Evolutionary conservation across 176 grass and related monocot species (phyloP).

Genomic region (Eleusine coracana): DNA sequence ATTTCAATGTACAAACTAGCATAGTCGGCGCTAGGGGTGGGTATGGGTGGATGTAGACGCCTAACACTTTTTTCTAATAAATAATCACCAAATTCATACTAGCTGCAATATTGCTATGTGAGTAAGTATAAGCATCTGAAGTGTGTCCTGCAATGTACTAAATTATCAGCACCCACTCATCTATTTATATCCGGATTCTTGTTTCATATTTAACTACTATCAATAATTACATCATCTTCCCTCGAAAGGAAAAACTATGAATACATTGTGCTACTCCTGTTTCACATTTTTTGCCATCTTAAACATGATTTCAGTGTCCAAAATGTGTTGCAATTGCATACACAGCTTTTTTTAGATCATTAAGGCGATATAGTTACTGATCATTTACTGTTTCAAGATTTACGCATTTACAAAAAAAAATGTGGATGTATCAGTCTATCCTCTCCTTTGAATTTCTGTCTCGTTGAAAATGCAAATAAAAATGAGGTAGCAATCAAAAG

Average conservation of each 20-base stretch:
- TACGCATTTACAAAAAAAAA: conserved; percentile 6
- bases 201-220: conserved; percentile 11
- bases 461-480: background rate
- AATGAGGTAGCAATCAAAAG: background rate
- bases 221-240: conserved; percentile 18
- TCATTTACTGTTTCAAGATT: background rate
- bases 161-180: background rate
- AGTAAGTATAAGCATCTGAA: conserved; percentile 7
- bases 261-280: conserved; percentile 22
- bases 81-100: background rate
- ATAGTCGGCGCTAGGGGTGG: background rate
- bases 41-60: background rate
- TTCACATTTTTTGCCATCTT: conserved; percentile 3
- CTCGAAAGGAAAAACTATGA: background rate
- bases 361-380: conserved; percentile 16
- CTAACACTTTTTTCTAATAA: background rate
- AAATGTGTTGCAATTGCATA: conserved; percentile 7
- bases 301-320: background rate
- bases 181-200: conserved; percentile 18
- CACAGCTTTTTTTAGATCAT: background rate
- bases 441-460: background rate
- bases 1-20: conserved; percentile 1
- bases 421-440: background rate
- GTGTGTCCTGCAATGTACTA: conserved; percentile 5
- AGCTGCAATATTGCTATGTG: background rate